Conservation (phyloP, 257 asterid species). For the Solanum boliviense region DNA sequence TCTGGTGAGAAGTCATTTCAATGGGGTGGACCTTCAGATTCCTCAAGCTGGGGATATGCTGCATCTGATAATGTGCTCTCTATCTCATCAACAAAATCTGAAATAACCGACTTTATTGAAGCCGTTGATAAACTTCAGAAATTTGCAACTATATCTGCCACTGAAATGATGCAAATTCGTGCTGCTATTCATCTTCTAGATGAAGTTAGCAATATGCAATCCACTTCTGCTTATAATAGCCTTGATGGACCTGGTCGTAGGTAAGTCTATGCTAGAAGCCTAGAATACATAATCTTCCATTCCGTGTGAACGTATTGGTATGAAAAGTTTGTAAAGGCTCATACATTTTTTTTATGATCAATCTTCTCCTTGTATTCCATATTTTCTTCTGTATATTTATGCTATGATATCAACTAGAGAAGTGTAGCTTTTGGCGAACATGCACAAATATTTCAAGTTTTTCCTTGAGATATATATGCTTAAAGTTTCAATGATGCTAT, state of each 20-base stretch:
- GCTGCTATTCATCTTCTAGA: conserved; percentile 63
- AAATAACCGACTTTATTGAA: conserved; percentile 39
- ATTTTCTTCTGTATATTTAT: background rate
- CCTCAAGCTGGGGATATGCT: conserved; percentile 28
- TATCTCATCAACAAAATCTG: conserved; percentile 45
- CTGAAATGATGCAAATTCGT: conserved; percentile 67
- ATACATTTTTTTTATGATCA: background rate
- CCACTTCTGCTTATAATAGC: conserved; percentile 72
- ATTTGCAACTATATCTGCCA: conserved; percentile 26
- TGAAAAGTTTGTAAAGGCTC: background rate
- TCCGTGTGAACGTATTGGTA: background rate
- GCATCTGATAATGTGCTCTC: conserved; percentile 20
- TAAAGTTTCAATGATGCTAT: background rate
- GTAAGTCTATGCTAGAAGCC: conserved; percentile 17
- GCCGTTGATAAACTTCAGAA: conserved; percentile 48
- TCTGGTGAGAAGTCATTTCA: conserved; percentile 45
- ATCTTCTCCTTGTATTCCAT: background rate
- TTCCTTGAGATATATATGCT: background rate
- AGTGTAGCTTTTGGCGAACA: background rate
- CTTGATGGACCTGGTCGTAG: conserved; percentile 96
- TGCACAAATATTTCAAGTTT: background rate
- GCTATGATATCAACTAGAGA: background rate
- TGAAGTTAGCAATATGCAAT: conserved; percentile 52
- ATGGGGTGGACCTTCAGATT: conserved; percentile 50
- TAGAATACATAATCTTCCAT: background rate